Conservation (phyloP, 2,329 filamentous ascomycete species). For the Grosmannia serpens region DNA sequence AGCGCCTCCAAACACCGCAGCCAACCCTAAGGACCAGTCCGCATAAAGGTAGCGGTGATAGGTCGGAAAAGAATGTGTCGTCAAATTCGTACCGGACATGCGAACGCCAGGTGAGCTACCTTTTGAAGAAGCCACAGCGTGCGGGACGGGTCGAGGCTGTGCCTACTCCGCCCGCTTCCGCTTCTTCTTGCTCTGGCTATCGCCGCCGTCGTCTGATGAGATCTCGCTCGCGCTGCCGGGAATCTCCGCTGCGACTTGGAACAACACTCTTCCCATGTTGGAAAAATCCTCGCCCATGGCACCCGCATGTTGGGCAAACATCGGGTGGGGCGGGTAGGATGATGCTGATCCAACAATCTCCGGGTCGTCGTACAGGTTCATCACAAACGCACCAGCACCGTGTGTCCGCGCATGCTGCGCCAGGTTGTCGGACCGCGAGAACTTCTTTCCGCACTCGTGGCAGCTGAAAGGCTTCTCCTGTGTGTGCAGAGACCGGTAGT, state of each 20-base stretch:
- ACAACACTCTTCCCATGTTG: slow-evolving; percentile 65
- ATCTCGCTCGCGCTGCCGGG: slow-evolving; percentile 52
- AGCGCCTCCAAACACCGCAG: slow-evolving; percentile 11
- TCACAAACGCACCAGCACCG: slow-evolving; percentile 77
- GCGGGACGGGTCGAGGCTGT: background rate
- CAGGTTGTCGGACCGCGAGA: slow-evolving; percentile 94
- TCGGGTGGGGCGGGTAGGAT: slow-evolving; percentile 15
- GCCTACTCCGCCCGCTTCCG: slow-evolving; percentile 57
- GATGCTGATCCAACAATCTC: slow-evolving; percentile 31
- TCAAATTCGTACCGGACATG: slow-evolving; percentile 30
- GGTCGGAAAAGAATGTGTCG: slow-evolving; percentile 22
- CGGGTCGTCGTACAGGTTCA: slow-evolving; percentile 71
- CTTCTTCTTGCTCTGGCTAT: slow-evolving; percentile 58
- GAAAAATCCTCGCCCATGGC: slow-evolving; percentile 46
- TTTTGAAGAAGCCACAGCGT: background rate
- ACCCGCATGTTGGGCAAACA: slow-evolving; percentile 26
- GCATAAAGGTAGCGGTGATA: slow-evolving; percentile 17
- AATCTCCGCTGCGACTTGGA: slow-evolving; percentile 65
- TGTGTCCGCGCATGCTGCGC: slow-evolving; percentile 93
- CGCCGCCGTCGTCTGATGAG: slow-evolving; percentile 41
- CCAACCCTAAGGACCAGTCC: slow-evolving; percentile 15
- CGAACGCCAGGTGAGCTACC: slow-evolving; percentile 15
- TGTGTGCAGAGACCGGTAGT: slow-evolving; percentile 96
- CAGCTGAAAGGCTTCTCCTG: slow-evolving; percentile 98
- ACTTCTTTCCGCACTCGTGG: slow-evolving; percentile 97